Evolutionary conservation across 352 stramenopile species (phyloP).

Genomic region (Plasmopara viticola): DNA sequence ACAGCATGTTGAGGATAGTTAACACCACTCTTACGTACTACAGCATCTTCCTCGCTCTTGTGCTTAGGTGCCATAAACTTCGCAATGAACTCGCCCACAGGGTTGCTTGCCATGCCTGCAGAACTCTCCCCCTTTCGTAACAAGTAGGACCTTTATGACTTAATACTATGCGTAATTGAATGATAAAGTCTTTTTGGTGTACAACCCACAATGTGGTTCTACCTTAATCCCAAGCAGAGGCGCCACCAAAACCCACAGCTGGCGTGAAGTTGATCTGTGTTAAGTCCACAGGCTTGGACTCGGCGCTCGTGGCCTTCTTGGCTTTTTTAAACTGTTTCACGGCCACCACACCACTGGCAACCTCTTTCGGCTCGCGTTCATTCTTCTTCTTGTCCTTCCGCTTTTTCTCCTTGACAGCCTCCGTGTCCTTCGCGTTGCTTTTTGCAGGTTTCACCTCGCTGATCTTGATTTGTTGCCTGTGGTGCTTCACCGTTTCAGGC

Average conservation of each 20-base stretch:
- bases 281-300: conserved; percentile 38
- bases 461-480: conserved; percentile 14
- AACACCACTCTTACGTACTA: conserved; percentile 27
- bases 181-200: conserved; percentile 22
- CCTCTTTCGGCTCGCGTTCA: conserved; percentile 49
- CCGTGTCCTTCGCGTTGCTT: conserved; percentile 20
- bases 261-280: conserved; percentile 57
- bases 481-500: conserved; percentile 14
- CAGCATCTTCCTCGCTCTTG: conserved; percentile 35
- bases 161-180: background rate
- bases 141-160: conserved; percentile 9
- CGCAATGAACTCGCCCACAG: conserved; percentile 55
- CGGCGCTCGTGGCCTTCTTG: conserved; percentile 32
- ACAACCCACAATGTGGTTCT: conserved; percentile 12
- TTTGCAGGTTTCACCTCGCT: conserved; percentile 10
- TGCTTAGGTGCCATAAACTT: conserved; percentile 61
- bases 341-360: conserved; percentile 65
- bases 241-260: conserved; percentile 57
- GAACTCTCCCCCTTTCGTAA: conserved; percentile 10
- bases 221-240: conserved; percentile 68
- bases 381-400: conserved; percentile 31
- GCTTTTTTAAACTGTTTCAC: conserved; percentile 77
- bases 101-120: conserved; percentile 49
- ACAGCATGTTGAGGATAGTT: background rate
- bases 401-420: conserved; percentile 25